Percentiles rank a stretch among this genome's conserved stretches.
Evolutionary conservation across 176 grass and related monocot genomes (phyloP).

Genomic region (Saccharum spontaneum): DNA sequence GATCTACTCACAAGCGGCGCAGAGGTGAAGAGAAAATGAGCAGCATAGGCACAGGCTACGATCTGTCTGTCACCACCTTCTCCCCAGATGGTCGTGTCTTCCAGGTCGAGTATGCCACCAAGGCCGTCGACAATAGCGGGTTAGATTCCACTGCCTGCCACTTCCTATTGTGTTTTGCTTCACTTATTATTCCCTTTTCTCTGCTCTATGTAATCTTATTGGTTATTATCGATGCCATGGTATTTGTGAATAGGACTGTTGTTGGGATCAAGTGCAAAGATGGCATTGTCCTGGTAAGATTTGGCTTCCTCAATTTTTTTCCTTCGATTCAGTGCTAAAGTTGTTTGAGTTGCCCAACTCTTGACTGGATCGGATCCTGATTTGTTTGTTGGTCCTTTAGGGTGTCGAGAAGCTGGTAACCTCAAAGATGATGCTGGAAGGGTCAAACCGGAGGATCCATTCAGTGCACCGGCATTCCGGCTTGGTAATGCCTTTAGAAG

Average conservation of each 20-base stretch:
- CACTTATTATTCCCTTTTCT: background rate
- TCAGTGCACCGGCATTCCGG: slow-evolving; percentile 62
- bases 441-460: slow-evolving; percentile 64
- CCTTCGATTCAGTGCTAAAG: background rate
- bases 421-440: slow-evolving; percentile 74
- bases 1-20: background rate
- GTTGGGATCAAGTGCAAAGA: slow-evolving; percentile 82
- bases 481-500: slow-evolving; percentile 38
- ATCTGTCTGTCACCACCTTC: slow-evolving; percentile 83
- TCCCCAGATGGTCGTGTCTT: slow-evolving; percentile 69
- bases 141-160: slow-evolving; percentile 20
- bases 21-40: slow-evolving; percentile 37
- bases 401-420: slow-evolving; percentile 67
- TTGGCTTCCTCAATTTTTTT: background rate
- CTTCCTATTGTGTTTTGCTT: background rate
- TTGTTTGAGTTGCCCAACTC: background rate
- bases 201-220: background rate
- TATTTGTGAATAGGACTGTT: slow-evolving; percentile 43
- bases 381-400: slow-evolving; percentile 21
- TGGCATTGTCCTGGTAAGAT: slow-evolving; percentile 64
- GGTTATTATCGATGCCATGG: background rate
- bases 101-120: slow-evolving; percentile 78
- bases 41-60: slow-evolving; percentile 77
- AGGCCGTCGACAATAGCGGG: slow-evolving; percentile 73
- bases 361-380: background rate